phyloP scores from a whole-genome alignment of 2,329 filamentous ascomycete species.

The Aspergillus sp. region DNA sequence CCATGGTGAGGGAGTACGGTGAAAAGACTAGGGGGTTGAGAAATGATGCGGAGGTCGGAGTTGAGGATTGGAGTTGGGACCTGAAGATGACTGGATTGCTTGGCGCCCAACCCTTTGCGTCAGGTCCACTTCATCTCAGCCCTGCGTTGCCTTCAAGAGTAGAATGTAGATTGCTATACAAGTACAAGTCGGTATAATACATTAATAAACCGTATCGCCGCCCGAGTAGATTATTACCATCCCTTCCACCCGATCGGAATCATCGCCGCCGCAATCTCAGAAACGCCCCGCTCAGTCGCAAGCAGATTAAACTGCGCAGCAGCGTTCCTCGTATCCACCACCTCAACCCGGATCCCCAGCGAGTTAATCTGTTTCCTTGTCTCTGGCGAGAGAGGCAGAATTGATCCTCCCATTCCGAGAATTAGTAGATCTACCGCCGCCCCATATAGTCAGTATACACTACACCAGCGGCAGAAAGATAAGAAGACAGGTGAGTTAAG shows the following conservation, averaged over 20 bases:
- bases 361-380: slow-evolving; percentile 71
- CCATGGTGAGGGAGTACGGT: slow-evolving; percentile 23
- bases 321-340: slow-evolving; percentile 90
- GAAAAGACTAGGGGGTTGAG: neutral
- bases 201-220: neutral
- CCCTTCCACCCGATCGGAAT: slow-evolving; percentile 80
- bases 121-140: neutral
- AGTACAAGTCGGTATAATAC: neutral
- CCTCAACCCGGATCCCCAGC: slow-evolving; percentile 80
- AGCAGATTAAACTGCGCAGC: slow-evolving; percentile 92
- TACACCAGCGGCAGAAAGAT: neutral
- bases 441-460: neutral
- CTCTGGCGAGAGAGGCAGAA: slow-evolving; percentile 73
- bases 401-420: slow-evolving; percentile 76
- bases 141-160: neutral
- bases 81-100: neutral
- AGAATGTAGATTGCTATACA: neutral
- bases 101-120: neutral
- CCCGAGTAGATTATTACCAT: slow-evolving; percentile 7
- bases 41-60: neutral
- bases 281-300: slow-evolving; percentile 86
- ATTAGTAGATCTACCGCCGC: slow-evolving; percentile 54
- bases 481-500: slow-evolving; percentile 1
- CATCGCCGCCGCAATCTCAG: slow-evolving; percentile 81
- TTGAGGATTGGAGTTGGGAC: neutral